Base-by-base conservation (phyloP, 192 early-diverging fungal genomes). In the Coemansia sp. region DNA sequence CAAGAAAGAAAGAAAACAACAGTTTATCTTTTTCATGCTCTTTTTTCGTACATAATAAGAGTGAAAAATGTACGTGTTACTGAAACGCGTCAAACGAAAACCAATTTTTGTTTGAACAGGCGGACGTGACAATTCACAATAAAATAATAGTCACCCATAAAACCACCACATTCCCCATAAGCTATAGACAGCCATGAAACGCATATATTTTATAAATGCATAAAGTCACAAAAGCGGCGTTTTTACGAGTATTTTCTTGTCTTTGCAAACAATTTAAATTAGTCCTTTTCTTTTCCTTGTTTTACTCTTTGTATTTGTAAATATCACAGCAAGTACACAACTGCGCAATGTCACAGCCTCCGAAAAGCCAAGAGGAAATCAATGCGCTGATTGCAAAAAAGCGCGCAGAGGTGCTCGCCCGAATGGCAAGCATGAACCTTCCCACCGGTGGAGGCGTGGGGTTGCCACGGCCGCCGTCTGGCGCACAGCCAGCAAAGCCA, bases 401-500 rank as follows among this genome's bases (percentile, higher is more conserved):
- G 81, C 71, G 86, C 22, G 84, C 84, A 25, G 88, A 92, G 60
- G 88, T 91, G 43, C 72, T 86, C 42, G 85, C 88, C 6, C 87
- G 86, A 49, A 76, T 92, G 62, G 91, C 89, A n/a, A 76, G 66
- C 20, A 73, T 88, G 72, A 85, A 81, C 25, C 61, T 82, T 11
- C 75, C 82, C 0, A 49, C 69, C 9, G 59, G 67, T 1, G 54
- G 20, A 1, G 56, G 50, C 5, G 40, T 38, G 9, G 39, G 43
- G n/a, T 16, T 58, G 11, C 45, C 68, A 39, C 43, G 43, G 10
- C 42, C 63, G 12, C 50, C 42, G 41, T 6, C 56, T n/a, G 11
- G 38, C 22, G n/a, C 62, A 38, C 58, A 53, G 39, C 14, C 14
- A 41, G 50, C 40, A 66, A 69, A 69, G 32, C 75, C 70, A 10